These are phyloP conservation scores for Claviceps maximensis DNA, from an alignment of 2,329 filamentous ascomycete genomes.

Conservation along the genomic window DNA sequence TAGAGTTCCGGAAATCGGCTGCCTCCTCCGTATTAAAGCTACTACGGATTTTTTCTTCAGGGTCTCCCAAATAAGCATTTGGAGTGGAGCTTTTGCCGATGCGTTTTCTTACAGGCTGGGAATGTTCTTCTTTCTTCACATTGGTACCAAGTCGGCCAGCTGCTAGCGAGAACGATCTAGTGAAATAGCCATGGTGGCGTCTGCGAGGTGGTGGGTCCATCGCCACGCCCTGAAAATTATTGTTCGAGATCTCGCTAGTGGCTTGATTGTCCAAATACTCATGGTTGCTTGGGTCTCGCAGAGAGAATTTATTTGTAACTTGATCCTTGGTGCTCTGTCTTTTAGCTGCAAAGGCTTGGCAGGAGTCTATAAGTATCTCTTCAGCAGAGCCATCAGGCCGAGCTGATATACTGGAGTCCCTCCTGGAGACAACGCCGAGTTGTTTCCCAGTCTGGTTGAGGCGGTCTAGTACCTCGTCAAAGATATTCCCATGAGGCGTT, in stretches of 20 bases:
- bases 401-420: neutral
- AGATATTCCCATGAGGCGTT: neutral
- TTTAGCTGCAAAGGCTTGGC: conserved; percentile 11
- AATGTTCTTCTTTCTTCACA: neutral
- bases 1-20: conserved; percentile 14
- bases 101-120: neutral
- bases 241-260: neutral
- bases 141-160: neutral
- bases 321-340: conserved; percentile 7
- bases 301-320: conserved; percentile 16
- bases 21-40: neutral
- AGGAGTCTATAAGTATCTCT: conserved; percentile 12
- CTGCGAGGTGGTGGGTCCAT: neutral
- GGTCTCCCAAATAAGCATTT: neutral
- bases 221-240: neutral
- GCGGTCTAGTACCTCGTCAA: conserved; percentile 6
- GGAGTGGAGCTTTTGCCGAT: neutral
- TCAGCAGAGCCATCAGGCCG: neutral
- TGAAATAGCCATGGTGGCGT: conserved; percentile 3
- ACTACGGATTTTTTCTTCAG: neutral
- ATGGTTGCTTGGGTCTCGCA: conserved; percentile 11
- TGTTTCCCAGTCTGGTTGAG: neutral
- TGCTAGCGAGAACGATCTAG: conserved; percentile 4
- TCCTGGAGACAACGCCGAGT: neutral
- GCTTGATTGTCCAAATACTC: neutral